A percentile compares a stretch with the other conserved stretches of the same genome.
Conservation (phyloP, 2,329 filamentous ascomycete genomes). For the Ophiocordyceps camponoti-leonardi region DNA sequence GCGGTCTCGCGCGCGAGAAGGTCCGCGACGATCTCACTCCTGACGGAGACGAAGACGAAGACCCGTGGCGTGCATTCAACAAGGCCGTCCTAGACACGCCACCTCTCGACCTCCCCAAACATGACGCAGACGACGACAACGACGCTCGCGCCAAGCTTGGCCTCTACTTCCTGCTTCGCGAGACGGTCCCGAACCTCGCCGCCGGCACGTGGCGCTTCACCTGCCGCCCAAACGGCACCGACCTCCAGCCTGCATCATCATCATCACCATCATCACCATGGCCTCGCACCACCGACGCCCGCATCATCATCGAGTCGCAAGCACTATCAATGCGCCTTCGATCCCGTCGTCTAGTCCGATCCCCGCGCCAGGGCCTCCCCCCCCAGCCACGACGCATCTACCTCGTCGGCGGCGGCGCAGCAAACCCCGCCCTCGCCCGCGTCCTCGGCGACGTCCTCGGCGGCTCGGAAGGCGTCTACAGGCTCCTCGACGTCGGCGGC, state of each 20-base stretch:
- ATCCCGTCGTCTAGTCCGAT: conserved; percentile 55
- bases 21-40: conserved; percentile 64
- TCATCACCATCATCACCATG: conserved; percentile 13
- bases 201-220: conserved; percentile 78
- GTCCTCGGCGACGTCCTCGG: conserved; percentile 80
- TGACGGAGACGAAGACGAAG: conserved; percentile 16
- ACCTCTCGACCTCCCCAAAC: conserved; percentile 49
- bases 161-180: conserved; percentile 87
- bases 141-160: conserved; percentile 54
- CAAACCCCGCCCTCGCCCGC: conserved; percentile 76
- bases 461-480: conserved; percentile 77
- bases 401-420: conserved; percentile 80
- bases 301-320: conserved; percentile 87
- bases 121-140: conserved; percentile 25
- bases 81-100: conserved; percentile 47
- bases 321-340: conserved; percentile 80
- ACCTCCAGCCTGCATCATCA: conserved; percentile 15
- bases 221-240: conserved; percentile 35
- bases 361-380: conserved; percentile 39
- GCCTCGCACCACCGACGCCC: conserved; percentile 52
- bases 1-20: conserved; percentile 78
- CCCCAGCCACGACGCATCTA: conserved; percentile 81
- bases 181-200: conserved; percentile 84
- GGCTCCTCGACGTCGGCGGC: conserved; percentile 70
- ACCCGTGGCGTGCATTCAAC: conserved; percentile 72